phyloP scores from a whole-genome alignment of 1,284 basidiomycete species.

The Ceratobasidium papillatum region DNA sequence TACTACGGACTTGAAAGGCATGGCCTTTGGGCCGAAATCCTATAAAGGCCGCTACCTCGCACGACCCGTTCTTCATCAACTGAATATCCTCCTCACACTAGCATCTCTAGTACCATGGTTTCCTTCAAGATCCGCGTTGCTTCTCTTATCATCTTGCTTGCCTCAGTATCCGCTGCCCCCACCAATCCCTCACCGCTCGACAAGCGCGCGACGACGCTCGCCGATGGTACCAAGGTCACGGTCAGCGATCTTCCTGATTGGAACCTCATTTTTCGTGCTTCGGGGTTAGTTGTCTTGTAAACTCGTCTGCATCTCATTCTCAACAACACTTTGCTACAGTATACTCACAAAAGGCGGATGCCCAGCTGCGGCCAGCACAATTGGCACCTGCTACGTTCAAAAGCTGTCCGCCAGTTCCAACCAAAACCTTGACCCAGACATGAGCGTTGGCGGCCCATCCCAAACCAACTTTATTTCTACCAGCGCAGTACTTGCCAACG shows the following conservation, averaged over 20 bases:
- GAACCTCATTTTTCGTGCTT: neutral
- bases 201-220: conserved; percentile 6
- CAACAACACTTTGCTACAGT: neutral
- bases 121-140: neutral
- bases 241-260: neutral
- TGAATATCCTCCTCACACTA: neutral
- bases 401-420: conserved; percentile 9
- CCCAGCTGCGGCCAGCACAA: neutral
- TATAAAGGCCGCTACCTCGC: neutral
- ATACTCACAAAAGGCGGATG: neutral
- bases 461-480: conserved; percentile 25
- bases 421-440: conserved; percentile 3
- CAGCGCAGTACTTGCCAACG: neutral
- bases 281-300: no score
- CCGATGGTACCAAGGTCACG: neutral
- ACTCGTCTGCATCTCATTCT: neutral
- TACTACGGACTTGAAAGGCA: neutral
- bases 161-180: neutral
- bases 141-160: neutral
- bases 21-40: no score
- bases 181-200: neutral
- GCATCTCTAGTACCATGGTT: neutral
- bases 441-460: neutral
- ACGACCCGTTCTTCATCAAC: neutral
- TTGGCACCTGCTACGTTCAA: conserved; percentile 9